A percentile compares a stretch with the other conserved stretches of the same genome.
These are phyloP conservation scores for Trichoderma gracile DNA, from an alignment of 2,329 filamentous ascomycete genomes.

Conservation along the genomic window DNA sequence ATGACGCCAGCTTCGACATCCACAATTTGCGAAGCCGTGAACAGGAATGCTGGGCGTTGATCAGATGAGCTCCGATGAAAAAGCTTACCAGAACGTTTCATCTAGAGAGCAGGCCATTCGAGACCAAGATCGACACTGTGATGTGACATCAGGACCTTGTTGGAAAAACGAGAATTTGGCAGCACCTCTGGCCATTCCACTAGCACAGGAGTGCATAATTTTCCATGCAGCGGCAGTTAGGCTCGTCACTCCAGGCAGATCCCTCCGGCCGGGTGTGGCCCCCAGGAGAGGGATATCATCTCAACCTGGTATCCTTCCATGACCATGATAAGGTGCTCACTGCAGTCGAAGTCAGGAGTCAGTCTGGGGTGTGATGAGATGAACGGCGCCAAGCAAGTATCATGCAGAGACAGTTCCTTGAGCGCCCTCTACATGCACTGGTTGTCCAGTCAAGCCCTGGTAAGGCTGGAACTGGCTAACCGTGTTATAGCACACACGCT, in stretches of 20 bases:
- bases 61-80: not conserved
- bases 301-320: not conserved
- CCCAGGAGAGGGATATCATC: not conserved
- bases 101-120: not conserved
- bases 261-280: not conserved
- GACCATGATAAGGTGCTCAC: slow-evolving; percentile 9
- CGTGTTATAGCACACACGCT: not conserved
- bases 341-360: slow-evolving; percentile 5
- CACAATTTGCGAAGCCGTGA: not conserved
- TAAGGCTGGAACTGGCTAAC: slow-evolving; percentile 17
- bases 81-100: not conserved
- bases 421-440: not conserved
- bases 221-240: slow-evolving; percentile 11
- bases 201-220: slow-evolving; percentile 11
- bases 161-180: not conserved
- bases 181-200: not conserved
- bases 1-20: slow-evolving; percentile 7
- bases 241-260: not conserved
- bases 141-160: not conserved
- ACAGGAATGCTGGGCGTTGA: slow-evolving; percentile 7
- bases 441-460: not conserved
- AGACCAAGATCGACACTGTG: not conserved
- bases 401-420: not conserved
- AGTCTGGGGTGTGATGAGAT: not conserved
- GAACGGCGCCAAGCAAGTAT: not conserved